These are phyloP conservation scores for Aphanomyces invadans DNA, from an alignment of 352 stramenopile genomes.

Conservation along the genomic window DNA sequence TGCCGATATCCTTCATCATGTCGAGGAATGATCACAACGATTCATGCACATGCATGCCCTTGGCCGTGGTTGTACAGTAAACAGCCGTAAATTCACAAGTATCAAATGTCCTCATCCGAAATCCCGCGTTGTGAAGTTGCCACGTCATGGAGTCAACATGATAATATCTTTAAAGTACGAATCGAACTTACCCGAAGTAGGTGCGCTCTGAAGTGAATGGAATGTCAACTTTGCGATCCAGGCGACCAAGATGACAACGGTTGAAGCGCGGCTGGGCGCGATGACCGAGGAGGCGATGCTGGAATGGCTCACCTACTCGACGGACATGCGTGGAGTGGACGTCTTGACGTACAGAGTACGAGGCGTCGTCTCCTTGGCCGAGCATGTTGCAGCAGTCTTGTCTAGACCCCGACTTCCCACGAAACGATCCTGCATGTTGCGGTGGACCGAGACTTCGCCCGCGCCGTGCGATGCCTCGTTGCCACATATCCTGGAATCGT, in stretches of 20 bases:
- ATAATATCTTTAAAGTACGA: too few relatives aligned
- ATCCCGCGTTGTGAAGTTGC: too few relatives aligned
- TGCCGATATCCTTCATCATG: too few relatives aligned
- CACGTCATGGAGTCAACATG: too few relatives aligned
- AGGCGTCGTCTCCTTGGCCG: not conserved
- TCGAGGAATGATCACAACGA: too few relatives aligned
- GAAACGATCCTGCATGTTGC: slow-evolving; percentile 16
- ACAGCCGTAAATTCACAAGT: too few relatives aligned
- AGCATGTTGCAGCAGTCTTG: not conserved
- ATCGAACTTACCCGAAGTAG: too few relatives aligned
- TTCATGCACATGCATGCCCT: too few relatives aligned
- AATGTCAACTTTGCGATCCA: slow-evolving; percentile 5
- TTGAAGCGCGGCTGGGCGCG: not conserved
- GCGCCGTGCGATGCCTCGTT: not conserved
- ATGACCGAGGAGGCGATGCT: not conserved
- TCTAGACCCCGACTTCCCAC: not conserved
- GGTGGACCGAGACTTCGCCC: not conserved
- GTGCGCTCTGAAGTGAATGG: too few relatives aligned
- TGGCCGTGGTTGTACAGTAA: too few relatives aligned
- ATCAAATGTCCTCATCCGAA: too few relatives aligned
- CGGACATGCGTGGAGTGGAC: not conserved
- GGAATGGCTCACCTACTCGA: not conserved
- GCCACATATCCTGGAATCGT: not conserved
- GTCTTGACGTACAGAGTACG: not conserved
- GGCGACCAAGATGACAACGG: not conserved